Evolutionary conservation across 768 basidiomycete species (phyloP).

Genomic region (Pisolithus tinctorius): DNA sequence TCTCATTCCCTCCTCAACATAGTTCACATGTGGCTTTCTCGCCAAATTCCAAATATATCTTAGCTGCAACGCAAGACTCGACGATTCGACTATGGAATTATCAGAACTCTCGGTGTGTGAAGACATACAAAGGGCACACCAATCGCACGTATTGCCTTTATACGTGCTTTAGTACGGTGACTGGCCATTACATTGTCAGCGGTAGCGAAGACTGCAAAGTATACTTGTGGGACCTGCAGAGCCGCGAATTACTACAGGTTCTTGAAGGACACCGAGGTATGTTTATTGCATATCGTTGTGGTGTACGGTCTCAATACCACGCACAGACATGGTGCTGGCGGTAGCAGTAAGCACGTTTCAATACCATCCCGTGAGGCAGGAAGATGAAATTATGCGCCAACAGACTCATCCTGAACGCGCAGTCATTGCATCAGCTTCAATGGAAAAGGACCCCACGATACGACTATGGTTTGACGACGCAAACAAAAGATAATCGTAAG

Average conservation of each 20-base stretch:
- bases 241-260: slow-evolving; percentile 64
- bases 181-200: slow-evolving; percentile 67
- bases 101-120: slow-evolving; percentile 83
- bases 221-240: slow-evolving; percentile 87
- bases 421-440: slow-evolving; percentile 82
- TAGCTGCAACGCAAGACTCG: slow-evolving; percentile 91
- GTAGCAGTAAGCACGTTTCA: slow-evolving; percentile 51
- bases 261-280: slow-evolving; percentile 78
- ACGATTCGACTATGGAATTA: slow-evolving; percentile 94
- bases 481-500: too few relatives aligned
- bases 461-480: slow-evolving; percentile 65
- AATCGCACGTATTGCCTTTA: slow-evolving; percentile 83
- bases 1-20: slow-evolving; percentile 5
- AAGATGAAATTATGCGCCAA: slow-evolving; percentile 7
- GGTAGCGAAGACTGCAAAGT: slow-evolving; percentile 90
- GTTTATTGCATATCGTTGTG: slow-evolving; percentile 4
- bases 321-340: slow-evolving; percentile 58
- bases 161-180: slow-evolving; percentile 53
- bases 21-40: slow-evolving; percentile 90
- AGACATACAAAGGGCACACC: slow-evolving; percentile 83
- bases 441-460: slow-evolving; percentile 85
- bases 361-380: background rate
- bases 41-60: slow-evolving; percentile 84
- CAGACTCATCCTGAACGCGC: slow-evolving; percentile 71
- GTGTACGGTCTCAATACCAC: background rate